phyloP scores from a whole-genome alignment of 345 rosid genomes.

The Raphanus raphanistrum region DNA sequence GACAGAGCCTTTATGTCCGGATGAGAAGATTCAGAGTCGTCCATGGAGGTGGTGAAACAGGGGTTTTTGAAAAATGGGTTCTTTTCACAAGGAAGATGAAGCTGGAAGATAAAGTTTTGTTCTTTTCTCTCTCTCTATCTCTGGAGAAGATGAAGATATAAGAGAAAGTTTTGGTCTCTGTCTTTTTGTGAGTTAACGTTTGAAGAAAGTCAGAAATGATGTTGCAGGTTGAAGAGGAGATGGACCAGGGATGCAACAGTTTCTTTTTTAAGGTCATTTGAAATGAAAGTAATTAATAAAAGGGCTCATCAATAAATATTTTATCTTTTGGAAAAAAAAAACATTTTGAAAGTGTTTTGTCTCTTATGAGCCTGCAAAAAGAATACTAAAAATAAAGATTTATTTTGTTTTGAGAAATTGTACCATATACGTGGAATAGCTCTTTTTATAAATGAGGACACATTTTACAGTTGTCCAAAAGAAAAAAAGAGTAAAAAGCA shows the following conservation, averaged over 20 bases:
- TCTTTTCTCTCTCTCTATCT: no score
- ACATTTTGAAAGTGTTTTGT: neutral
- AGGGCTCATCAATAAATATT: neutral
- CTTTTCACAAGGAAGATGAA: neutral
- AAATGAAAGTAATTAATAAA: neutral
- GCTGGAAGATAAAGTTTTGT: no score
- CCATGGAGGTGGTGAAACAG: neutral
- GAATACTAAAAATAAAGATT: neutral
- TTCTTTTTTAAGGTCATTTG: neutral
- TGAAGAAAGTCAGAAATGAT: neutral
- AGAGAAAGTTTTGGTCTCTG: slow-evolving; percentile 5
- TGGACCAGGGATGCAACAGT: neutral
- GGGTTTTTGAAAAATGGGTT: slow-evolving; percentile 14
- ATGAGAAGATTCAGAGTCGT: neutral
- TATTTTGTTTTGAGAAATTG: neutral
- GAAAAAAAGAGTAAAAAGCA: no score
- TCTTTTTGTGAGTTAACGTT: neutral
- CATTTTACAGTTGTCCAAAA: neutral
- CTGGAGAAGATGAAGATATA: neutral
- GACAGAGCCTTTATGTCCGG: slow-evolving; percentile 25
- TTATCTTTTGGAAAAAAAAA: neutral
- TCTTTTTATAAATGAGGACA: neutral
- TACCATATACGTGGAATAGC: no score
- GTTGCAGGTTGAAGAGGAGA: neutral
- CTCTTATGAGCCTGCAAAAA: neutral